These are phyloP conservation scores for Albophoma yamanashiensis DNA, from an alignment of 2,329 filamentous ascomycete genomes.

Conservation along the genomic window DNA sequence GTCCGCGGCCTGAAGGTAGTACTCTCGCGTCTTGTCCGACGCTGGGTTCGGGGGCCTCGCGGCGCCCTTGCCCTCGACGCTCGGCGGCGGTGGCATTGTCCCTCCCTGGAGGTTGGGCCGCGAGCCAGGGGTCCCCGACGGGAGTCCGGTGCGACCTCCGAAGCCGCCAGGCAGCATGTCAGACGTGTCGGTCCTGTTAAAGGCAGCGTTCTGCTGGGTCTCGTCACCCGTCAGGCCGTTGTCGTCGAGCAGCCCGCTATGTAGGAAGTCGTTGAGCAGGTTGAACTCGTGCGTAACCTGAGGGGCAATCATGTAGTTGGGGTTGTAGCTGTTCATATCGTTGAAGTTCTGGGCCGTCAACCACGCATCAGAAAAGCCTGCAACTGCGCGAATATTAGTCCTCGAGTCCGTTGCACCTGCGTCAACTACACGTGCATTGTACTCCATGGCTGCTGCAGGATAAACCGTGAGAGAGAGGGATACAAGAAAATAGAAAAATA, in stretches of 20 bases:
- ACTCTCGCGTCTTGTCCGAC: constrained; percentile 72
- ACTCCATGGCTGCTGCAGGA: neutral
- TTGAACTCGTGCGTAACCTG: constrained; percentile 97
- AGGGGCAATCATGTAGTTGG: constrained; percentile 85
- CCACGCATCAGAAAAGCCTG: constrained; percentile 76
- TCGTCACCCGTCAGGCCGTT: constrained; percentile 61
- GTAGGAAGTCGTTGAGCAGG: constrained; percentile 90
- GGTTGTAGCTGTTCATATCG: constrained; percentile 90
- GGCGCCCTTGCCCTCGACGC: constrained; percentile 39
- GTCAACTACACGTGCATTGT: neutral
- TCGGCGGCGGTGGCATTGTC: constrained; percentile 37
- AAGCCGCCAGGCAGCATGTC: constrained; percentile 37
- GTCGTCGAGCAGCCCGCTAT: constrained; percentile 83
- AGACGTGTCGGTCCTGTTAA: constrained; percentile 29
- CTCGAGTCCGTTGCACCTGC: neutral
- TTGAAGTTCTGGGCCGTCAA: constrained; percentile 71
- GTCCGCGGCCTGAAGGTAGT: constrained; percentile 94
- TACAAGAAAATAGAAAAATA: no score
- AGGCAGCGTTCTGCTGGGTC: constrained; percentile 32
- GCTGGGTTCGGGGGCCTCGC: constrained; percentile 53
- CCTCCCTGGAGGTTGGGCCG: constrained; percentile 15
- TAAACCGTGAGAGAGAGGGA: neutral
- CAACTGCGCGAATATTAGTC: constrained; percentile 37
- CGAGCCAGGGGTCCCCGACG: constrained; percentile 7
- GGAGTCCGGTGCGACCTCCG: constrained; percentile 26